These are phyloP conservation scores for Boechera divaricarpa DNA, from an alignment of 345 rosid genomes.

Conservation along the genomic window DNA sequence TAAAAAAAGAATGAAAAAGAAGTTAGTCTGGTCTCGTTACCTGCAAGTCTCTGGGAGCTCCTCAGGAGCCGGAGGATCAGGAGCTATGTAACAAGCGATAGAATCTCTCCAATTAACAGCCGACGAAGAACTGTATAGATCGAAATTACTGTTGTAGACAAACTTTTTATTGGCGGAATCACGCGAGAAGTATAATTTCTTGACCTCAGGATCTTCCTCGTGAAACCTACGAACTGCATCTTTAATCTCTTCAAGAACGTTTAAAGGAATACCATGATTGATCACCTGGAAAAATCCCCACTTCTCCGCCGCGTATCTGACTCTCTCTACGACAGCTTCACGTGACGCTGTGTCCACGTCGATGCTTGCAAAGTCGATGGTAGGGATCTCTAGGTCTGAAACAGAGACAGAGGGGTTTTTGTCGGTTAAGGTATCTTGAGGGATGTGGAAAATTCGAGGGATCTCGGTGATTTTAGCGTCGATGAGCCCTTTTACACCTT, in stretches of 20 bases:
- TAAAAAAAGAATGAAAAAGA: neutral
- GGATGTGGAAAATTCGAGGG: slow-evolving; percentile 42
- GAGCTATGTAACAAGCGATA: slow-evolving; percentile 48
- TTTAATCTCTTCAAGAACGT: slow-evolving; percentile 40
- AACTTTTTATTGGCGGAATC: slow-evolving; percentile 24
- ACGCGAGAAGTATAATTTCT: slow-evolving; percentile 33
- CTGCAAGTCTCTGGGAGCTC: slow-evolving; percentile 59
- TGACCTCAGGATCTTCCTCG: slow-evolving; percentile 40
- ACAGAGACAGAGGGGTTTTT: neutral
- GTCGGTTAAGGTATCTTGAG: neutral
- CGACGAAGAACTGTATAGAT: slow-evolving; percentile 42
- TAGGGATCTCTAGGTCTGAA: slow-evolving; percentile 40
- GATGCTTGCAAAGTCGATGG: slow-evolving; percentile 48
- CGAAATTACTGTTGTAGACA: slow-evolving; percentile 49
- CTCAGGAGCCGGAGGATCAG: slow-evolving; percentile 47
- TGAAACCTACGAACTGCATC: slow-evolving; percentile 36
- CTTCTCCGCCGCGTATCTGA: slow-evolving; percentile 36
- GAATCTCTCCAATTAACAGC: slow-evolving; percentile 61
- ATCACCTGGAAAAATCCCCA: slow-evolving; percentile 60
- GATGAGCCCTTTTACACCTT: slow-evolving; percentile 47
- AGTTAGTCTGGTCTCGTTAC: slow-evolving; percentile 22
- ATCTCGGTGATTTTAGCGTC: slow-evolving; percentile 38
- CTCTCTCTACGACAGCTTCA: slow-evolving; percentile 37
- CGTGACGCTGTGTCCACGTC: neutral
- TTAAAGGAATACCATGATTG: slow-evolving; percentile 52